These are phyloP conservation scores for Cryptomeria japonica DNA, from an alignment of 75 land plant genomes.

Conservation along the genomic window DNA sequence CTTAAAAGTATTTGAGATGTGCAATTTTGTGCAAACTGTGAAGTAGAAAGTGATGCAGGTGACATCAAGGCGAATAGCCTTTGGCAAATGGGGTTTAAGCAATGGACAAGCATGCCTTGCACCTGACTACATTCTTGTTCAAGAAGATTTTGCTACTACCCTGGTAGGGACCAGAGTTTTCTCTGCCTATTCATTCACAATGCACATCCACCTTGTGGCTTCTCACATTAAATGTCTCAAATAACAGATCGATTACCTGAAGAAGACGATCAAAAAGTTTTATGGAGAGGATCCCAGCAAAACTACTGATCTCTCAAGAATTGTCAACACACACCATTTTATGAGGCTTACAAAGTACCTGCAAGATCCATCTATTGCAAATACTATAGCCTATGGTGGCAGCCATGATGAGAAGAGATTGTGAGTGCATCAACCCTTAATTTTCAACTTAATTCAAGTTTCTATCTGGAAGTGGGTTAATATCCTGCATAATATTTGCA, in stretches of 20 bases:
- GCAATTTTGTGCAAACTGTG: neutral
- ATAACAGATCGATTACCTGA: constrained; percentile 49
- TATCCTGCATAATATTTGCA: neutral
- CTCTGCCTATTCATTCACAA: neutral
- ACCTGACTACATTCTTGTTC: constrained; percentile 76
- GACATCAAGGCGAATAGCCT: constrained; percentile 42
- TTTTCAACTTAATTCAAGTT: neutral
- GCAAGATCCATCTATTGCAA: constrained; percentile 52
- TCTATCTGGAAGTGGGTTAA: neutral
- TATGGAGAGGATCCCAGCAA: constrained; percentile 52
- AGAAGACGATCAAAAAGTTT: constrained; percentile 41
- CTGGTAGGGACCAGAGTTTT: constrained; percentile 36
- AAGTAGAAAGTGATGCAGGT: constrained; percentile 22
- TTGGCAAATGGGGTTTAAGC: constrained; percentile 66
- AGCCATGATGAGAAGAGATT: constrained; percentile 1
- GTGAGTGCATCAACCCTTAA: neutral
- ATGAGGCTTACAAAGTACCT: constrained; percentile 46
- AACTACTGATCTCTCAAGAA: constrained; percentile 37
- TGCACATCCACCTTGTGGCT: neutral
- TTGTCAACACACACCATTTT: constrained; percentile 64
- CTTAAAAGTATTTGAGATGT: too few species aligned
- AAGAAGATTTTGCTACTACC: constrained; percentile 27
- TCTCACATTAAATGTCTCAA: neutral
- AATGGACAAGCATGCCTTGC: constrained; percentile 83
- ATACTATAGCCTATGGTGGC: constrained; percentile 76